Percentiles rank a stretch among this genome's conserved stretches.
phyloP scores from a whole-genome alignment of 306 rosid species.

The Quercus robur region DNA sequence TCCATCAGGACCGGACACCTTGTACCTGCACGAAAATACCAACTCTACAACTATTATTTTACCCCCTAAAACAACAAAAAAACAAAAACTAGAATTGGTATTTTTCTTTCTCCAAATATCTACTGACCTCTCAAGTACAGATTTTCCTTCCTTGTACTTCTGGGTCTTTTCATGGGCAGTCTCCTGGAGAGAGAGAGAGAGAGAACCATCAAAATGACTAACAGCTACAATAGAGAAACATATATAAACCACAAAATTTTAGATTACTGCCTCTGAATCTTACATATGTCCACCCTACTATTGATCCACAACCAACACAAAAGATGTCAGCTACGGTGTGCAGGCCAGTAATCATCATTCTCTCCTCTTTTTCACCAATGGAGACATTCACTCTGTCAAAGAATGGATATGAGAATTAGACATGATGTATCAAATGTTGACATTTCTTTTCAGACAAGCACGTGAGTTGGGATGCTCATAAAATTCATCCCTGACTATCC shows the following conservation, averaged over 20 bases:
- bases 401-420: constrained; percentile 5
- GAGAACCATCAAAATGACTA: constrained; percentile 34
- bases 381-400: constrained; percentile 69
- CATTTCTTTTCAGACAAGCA: too few relatives aligned
- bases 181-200: constrained; percentile 36
- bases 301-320: constrained; percentile 90
- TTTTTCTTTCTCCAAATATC: constrained; percentile 25
- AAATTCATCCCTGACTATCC: neutral
- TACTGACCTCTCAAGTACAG: constrained; percentile 71
- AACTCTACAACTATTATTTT: constrained; percentile 29
- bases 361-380: constrained; percentile 69
- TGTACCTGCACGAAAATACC: constrained; percentile 51
- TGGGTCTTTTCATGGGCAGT: constrained; percentile 49
- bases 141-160: constrained; percentile 77
- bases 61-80: neutral
- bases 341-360: constrained; percentile 74
- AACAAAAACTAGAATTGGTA: constrained; percentile 16
- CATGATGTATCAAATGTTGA: too few relatives aligned
- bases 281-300: constrained; percentile 95
- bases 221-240: constrained; percentile 21
- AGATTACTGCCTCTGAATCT: constrained; percentile 40
- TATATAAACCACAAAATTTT: constrained; percentile 13
- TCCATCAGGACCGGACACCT: constrained; percentile 78
- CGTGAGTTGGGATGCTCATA: too few relatives aligned
- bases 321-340: constrained; percentile 90